phyloP scores from a whole-genome alignment of 2,329 filamentous ascomycete genomes.

The Diaporthe citriasiana region DNA sequence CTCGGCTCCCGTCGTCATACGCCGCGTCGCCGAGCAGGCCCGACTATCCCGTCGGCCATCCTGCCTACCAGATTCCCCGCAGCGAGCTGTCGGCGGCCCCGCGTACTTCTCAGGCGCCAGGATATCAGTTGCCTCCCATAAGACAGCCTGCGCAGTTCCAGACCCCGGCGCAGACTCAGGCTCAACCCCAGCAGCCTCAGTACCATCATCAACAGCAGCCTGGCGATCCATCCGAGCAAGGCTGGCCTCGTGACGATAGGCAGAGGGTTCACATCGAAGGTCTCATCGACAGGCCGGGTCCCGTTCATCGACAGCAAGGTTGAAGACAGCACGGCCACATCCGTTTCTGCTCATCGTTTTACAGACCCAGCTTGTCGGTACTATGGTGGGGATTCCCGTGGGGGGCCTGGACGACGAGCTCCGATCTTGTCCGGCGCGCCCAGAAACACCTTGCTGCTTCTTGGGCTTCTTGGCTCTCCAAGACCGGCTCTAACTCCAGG shows the following conservation, averaged over 20 bases:
- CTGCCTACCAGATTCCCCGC: constrained; percentile 68
- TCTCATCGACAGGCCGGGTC: constrained; percentile 71
- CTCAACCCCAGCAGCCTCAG: constrained; percentile 47
- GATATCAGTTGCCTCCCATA: constrained; percentile 65
- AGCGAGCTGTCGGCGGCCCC: constrained; percentile 61
- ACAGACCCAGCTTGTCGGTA: neutral
- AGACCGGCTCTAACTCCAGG: neutral
- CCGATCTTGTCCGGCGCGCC: constrained; percentile 3
- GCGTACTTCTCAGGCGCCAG: constrained; percentile 51
- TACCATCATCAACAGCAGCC: constrained; percentile 57
- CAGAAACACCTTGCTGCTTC: neutral
- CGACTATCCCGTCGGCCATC: constrained; percentile 60
- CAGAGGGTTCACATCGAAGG: constrained; percentile 73
- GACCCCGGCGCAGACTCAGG: constrained; percentile 46
- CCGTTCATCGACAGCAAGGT: constrained; percentile 46
- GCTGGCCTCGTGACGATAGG: constrained; percentile 63
- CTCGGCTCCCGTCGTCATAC: constrained; percentile 61
- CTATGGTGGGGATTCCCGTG: constrained; percentile 7
- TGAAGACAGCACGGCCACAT: constrained; percentile 10
- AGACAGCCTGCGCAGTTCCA: constrained; percentile 54
- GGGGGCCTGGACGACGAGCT: neutral
- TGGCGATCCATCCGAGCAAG: constrained; percentile 36
- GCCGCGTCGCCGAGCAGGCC: constrained; percentile 59
- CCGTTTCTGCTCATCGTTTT: neutral
- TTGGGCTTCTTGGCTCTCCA: neutral